Evolutionary conservation across 169 alveolate species (phyloP).

Genomic region (Cryptosporidium sp.): DNA sequence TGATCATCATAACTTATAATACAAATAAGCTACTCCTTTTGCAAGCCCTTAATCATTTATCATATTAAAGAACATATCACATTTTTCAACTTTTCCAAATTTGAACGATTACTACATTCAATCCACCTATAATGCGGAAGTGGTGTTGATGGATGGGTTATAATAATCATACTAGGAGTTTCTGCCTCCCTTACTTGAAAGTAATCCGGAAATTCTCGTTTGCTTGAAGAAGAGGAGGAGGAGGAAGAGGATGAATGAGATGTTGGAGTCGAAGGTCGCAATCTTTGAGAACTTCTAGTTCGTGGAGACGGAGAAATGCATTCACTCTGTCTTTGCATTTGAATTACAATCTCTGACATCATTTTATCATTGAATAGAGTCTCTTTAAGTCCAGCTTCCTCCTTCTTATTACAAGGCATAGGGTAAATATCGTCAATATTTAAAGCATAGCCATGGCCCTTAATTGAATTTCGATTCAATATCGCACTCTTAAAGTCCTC

Average conservation of each 20-base stretch:
- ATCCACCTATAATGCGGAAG: slow-evolving; percentile 70
- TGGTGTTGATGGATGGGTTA: slow-evolving; percentile 43
- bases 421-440: slow-evolving; percentile 53
- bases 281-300: not conserved
- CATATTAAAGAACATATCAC: slow-evolving; percentile 47
- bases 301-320: slow-evolving; percentile 28
- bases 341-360: slow-evolving; percentile 53
- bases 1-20: not conserved
- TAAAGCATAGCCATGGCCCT: slow-evolving; percentile 35
- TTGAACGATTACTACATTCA: slow-evolving; percentile 30
- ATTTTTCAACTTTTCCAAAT: slow-evolving; percentile 39
- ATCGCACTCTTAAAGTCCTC: not conserved
- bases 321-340: slow-evolving; percentile 46
- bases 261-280: not conserved
- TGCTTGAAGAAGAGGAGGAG: not conserved
- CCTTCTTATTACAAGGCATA: slow-evolving; percentile 17
- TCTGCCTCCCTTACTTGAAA: slow-evolving; percentile 3
- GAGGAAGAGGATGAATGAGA: not conserved
- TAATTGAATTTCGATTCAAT: not conserved
- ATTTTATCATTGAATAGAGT: slow-evolving; percentile 31
- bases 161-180: slow-evolving; percentile 44
- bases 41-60: not conserved
- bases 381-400: not conserved
- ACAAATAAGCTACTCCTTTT: not conserved
- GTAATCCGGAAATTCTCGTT: not conserved